Base-by-base conservation (phyloP, 768 basidiomycete species). In the Amanita phalloides region DNA sequence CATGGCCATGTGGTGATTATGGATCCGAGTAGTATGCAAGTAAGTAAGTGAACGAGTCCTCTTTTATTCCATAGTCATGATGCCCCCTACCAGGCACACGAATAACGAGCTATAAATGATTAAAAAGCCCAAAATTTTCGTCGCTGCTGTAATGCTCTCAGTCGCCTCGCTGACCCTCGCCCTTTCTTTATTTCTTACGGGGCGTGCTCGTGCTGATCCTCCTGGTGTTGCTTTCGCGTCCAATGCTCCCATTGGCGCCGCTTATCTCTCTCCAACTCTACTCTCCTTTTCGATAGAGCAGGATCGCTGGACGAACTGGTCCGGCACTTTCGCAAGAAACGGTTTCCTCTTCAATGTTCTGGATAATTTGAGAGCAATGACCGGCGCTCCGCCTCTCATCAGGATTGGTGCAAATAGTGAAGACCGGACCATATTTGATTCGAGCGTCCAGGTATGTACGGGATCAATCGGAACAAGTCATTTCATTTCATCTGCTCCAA, bases 241-340 rank as follows among this genome's bases (percentile, higher is more conserved):
- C 36, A 51, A 56, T 8, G 58, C 70, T 17, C 74, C 75, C 1
- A 51, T 58, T 3, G 55, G 45, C 38, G 69, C 77, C 3, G 60
- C 66, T 7, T 52, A 53, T 1, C 63, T 83, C 1, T 63, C 68
- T 6, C 69, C 71, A 6, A 75, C 75, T 9, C 64, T 83, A 10
- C 56, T 85, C 25, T 82, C 80, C 0, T 75, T 85, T 56, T 86
- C 83, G 28, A 75, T 86, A 49, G 85, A 85, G 58, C 77, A 82
- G 62, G 84, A 86, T 56, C 69, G 79, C 30, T 86, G 82, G 82
- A 67, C 71, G 8, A 83, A 84, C 54, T 87, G 84, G 84, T 66
- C 66, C 9, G 84, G 85, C 1, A 65, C 64, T 11, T 70, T 69
- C 5, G 64, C 71, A 2, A 68, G 67, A 32, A 85, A 86, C 58